Conservation (phyloP, 345 rosid species). For the Hibiscus tridactylites region DNA sequence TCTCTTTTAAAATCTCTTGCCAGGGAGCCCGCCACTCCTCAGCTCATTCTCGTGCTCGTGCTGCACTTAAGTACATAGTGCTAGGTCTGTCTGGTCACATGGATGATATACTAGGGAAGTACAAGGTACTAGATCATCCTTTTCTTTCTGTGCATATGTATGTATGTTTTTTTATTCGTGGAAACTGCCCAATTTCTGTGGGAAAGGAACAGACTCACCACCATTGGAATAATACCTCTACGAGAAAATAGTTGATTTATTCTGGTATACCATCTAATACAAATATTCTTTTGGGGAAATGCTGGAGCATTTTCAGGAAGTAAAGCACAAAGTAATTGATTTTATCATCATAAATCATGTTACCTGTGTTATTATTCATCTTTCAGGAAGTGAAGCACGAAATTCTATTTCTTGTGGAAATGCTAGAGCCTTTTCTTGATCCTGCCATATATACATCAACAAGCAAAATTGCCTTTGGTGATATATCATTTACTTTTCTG, state of each 20-base stretch:
- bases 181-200: not conserved
- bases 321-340: not conserved
- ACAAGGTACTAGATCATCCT: constrained; percentile 40
- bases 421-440: constrained; percentile 79
- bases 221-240: not conserved
- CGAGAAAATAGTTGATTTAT: not conserved
- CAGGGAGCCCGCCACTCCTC: constrained; percentile 49
- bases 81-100: constrained; percentile 75
- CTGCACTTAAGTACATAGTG: constrained; percentile 67
- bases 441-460: constrained; percentile 45
- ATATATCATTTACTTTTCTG: constrained; percentile 33
- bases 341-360: not conserved
- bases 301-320: not conserved
- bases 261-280: not conserved
- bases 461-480: constrained; percentile 56
- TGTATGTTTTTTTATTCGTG: not conserved
- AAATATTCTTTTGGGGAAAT: not conserved
- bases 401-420: constrained; percentile 77
- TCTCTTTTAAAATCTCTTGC: constrained; percentile 14
- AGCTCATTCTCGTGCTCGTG: constrained; percentile 39
- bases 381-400: constrained; percentile 72
- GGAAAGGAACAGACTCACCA: not conserved
- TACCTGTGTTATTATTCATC: constrained; percentile 1
- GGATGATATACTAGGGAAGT: constrained; percentile 71
- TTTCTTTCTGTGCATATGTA: not conserved